A percentile compares a stretch with the other conserved stretches of the same genome.
Conservation (phyloP, 2,329 filamentous ascomycete species). For the Epichloe gansuensis region DNA sequence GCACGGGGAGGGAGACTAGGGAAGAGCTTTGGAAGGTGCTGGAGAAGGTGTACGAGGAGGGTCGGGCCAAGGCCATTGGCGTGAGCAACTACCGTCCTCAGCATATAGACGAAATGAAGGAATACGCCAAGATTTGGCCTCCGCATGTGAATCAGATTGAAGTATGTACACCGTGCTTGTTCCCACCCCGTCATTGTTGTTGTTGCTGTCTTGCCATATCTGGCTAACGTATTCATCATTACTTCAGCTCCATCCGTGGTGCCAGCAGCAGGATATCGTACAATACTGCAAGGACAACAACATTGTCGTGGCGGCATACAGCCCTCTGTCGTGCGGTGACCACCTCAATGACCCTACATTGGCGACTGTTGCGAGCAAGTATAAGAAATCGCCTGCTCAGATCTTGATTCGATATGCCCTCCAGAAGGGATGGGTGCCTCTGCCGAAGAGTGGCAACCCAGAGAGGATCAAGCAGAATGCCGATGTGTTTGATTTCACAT, state of each 20-base stretch:
- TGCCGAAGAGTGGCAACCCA: constrained; percentile 52
- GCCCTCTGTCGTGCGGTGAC: constrained; percentile 22
- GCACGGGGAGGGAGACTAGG: constrained; percentile 38
- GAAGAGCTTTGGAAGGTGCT: constrained; percentile 54
- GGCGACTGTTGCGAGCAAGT: constrained; percentile 41
- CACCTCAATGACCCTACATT: constrained; percentile 41
- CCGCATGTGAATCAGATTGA: constrained; percentile 65
- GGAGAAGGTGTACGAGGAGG: constrained; percentile 46
- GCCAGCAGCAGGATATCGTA: constrained; percentile 35
- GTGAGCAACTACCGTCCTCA: constrained; percentile 59
- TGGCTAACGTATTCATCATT: too few species aligned
- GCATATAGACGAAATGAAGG: constrained; percentile 56
- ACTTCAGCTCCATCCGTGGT: constrained; percentile 56
- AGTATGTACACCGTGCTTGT: constrained; percentile 27
- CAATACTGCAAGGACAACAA: constrained; percentile 61
- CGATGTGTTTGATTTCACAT: constrained; percentile 46
- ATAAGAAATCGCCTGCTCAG: constrained; percentile 49
- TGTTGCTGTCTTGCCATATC: not conserved
- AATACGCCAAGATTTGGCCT: constrained; percentile 52
- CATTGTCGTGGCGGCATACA: constrained; percentile 39
- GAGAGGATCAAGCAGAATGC: constrained; percentile 48
- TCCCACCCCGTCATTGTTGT: not conserved
- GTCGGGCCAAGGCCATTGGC: constrained; percentile 51
- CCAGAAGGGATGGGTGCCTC: constrained; percentile 55
- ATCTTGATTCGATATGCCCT: constrained; percentile 56